phyloP scores from a whole-genome alignment of 1,139 yeast genomes.

The Taphrina betulina region DNA sequence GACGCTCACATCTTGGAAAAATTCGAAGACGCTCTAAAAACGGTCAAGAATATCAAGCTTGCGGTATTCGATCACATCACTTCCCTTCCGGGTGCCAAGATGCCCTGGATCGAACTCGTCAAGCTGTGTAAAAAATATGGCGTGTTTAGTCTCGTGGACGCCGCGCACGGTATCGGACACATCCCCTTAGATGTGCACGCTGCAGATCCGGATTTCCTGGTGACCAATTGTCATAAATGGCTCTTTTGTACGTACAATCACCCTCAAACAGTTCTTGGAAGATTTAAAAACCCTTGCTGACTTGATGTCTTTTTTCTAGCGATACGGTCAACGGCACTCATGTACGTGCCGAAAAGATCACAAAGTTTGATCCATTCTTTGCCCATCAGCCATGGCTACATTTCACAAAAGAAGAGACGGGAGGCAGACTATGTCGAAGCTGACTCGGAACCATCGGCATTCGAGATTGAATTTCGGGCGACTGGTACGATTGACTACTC shows the following conservation, averaged over 20 bases:
- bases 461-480: constrained; percentile 43
- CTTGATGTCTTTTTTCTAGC: constrained; percentile 50
- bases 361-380: constrained; percentile 57
- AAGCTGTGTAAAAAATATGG: constrained; percentile 52
- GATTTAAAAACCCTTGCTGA: background rate
- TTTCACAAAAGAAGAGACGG: constrained; percentile 36
- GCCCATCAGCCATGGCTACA: constrained; percentile 57
- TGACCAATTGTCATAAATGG: constrained; percentile 73
- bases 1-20: constrained; percentile 51
- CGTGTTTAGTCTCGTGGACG: constrained; percentile 63
- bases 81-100: constrained; percentile 62
- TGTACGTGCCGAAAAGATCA: constrained; percentile 58
- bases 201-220: constrained; percentile 61
- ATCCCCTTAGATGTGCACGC: constrained; percentile 51
- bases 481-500: constrained; percentile 47
- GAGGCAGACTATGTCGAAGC: background rate
- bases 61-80: constrained; percentile 62
- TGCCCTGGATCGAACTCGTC: constrained; percentile 58
- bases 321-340: constrained; percentile 60
- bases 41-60: constrained; percentile 44
- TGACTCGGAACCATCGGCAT: constrained; percentile 3
- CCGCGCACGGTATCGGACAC: constrained; percentile 68
- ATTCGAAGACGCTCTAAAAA: constrained; percentile 46
- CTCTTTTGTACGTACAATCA: constrained; percentile 36
- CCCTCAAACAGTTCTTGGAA: background rate